Percentiles rank a stretch among this genome's conserved stretches.
Evolutionary conservation across 1,139 yeast genomes (phyloP).

Genomic region (Pneumocystis canis): DNA sequence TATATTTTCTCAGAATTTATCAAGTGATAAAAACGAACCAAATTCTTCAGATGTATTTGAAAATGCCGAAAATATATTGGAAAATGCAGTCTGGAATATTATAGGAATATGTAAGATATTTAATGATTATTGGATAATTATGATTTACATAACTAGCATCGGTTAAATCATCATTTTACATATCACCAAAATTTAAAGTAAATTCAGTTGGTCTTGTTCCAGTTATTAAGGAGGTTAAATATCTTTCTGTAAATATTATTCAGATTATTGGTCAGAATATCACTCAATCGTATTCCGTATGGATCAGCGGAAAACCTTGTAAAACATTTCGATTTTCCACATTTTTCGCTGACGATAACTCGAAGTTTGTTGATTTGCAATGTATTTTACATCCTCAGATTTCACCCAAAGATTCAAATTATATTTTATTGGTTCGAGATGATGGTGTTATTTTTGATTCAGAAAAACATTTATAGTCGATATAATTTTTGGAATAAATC

Average conservation of each 20-base stretch:
- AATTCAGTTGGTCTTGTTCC: background rate
- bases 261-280: background rate
- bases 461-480: background rate
- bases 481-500: background rate
- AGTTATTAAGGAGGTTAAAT: background rate
- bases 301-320: background rate
- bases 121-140: background rate
- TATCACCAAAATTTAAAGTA: background rate
- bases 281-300: background rate
- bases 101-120: background rate
- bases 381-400: background rate
- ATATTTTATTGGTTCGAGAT: background rate
- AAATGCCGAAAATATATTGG: background rate
- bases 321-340: background rate
- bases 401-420: background rate
- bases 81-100: background rate
- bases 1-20: background rate
- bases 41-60: background rate
- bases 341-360: background rate
- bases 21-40: background rate
- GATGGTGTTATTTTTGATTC: conserved; percentile 1
- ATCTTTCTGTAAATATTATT: background rate
- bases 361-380: background rate
- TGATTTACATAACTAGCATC: background rate
- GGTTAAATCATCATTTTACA: background rate